A percentile compares a stretch with the other conserved stretches of the same genome.
Evolutionary conservation across 2,329 filamentous ascomycete genomes (phyloP).

Genomic region (Paecilomyces niveus): DNA sequence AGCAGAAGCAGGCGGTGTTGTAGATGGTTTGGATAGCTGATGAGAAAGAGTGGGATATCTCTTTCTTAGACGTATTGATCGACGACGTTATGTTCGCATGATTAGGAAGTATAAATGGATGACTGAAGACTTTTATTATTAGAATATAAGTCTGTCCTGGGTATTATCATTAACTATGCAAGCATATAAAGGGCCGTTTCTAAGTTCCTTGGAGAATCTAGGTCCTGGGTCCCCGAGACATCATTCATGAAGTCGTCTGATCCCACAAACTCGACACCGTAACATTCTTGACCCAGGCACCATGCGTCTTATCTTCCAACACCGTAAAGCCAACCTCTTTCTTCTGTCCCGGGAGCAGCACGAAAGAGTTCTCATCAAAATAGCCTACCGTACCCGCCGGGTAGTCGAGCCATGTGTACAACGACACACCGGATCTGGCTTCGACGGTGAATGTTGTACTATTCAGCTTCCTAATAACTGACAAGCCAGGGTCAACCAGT

Average conservation of each 20-base stretch:
- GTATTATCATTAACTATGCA: not conserved
- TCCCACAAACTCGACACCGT: conserved; percentile 50
- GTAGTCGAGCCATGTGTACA: conserved; percentile 52
- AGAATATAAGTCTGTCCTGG: too few species aligned
- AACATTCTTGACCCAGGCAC: conserved; percentile 41
- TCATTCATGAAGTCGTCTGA: conserved; percentile 9
- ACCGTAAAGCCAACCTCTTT: conserved; percentile 41
- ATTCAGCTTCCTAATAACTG: conserved; percentile 25
- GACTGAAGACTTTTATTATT: too few species aligned
- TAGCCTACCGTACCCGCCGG: conserved; percentile 42
- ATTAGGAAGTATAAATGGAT: too few species aligned
- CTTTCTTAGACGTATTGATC: too few species aligned
- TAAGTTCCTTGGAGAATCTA: not conserved
- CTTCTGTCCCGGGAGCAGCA: conserved; percentile 39
- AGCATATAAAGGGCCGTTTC: not conserved
- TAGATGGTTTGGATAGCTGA: not conserved
- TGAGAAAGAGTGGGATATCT: too few species aligned
- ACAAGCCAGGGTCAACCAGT: conserved; percentile 44
- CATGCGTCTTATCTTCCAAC: conserved; percentile 37
- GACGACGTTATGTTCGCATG: too few species aligned
- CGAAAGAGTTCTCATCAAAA: conserved; percentile 50
- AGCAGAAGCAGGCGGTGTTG: not conserved
- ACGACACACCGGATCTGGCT: conserved; percentile 42
- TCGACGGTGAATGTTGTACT: conserved; percentile 39
- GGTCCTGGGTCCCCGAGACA: not conserved